These are phyloP conservation scores for Lithospermum erythrorhizon DNA, from an alignment of 257 asterid genomes.

Conservation along the genomic window DNA sequence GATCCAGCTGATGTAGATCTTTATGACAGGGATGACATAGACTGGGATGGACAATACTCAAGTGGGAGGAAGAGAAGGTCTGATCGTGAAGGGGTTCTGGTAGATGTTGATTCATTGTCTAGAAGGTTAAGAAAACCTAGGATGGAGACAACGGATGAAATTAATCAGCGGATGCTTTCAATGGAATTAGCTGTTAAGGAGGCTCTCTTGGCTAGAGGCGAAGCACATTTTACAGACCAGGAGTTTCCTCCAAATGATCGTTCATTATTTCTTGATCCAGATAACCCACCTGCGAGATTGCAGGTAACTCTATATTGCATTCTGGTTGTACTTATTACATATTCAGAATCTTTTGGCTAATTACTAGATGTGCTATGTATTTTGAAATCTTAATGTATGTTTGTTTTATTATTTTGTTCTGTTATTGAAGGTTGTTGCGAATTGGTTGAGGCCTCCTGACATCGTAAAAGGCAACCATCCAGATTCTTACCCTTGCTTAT, in stretches of 20 bases:
- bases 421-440: conserved; percentile 59
- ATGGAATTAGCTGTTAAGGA: conserved; percentile 96
- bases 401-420: conserved; percentile 4
- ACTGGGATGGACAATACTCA: conserved; percentile 99
- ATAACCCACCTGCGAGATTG: conserved; percentile 72
- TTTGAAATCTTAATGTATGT: background rate
- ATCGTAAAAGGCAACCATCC: conserved; percentile 68
- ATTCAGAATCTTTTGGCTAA: conserved; percentile 8
- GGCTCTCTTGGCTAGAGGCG: conserved; percentile 92
- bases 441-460: conserved; percentile 91
- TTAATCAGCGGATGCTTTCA: conserved; percentile 89
- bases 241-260: conserved; percentile 94
- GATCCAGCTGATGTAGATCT: conserved; percentile 99
- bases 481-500: conserved; percentile 68
- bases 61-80: conserved; percentile 95
- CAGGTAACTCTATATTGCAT: conserved; percentile 38
- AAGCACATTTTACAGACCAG: conserved; percentile 83
- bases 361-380: background rate
- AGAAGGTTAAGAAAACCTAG: conserved; percentile 88
- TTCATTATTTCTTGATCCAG: conserved; percentile 84
- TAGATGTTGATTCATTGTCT: conserved; percentile 87
- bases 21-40: conserved; percentile 93
- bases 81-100: conserved; percentile 62
- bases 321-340: conserved; percentile 2
- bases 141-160: conserved; percentile 84